Evolutionary conservation across 2,329 filamentous ascomycete genomes (phyloP), one percentile per base, ranked within the genome.

Genomic region (Thermothelomyces thermophilus): DNA sequence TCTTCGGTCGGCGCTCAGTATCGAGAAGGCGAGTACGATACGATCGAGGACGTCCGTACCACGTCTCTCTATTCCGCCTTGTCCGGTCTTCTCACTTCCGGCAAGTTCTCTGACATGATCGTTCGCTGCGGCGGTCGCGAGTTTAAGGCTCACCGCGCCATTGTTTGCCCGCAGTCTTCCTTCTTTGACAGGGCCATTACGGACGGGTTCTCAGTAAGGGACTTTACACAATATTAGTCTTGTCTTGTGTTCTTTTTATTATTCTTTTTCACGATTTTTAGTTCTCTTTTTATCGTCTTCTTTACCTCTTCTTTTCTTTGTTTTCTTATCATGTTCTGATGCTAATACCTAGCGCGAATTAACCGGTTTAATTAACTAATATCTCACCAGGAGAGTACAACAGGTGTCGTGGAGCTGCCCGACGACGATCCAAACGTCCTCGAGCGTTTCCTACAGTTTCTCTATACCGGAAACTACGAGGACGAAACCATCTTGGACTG

Each of bases 111-210:
- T 1, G 68, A 71, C 41, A 59, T 70, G 36, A 58, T 48, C 0
- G 61, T 71, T 19, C 45, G 31, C 6, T 71, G 68, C 48, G 51
- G 53, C 0, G 58, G 51, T 2, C 53, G 51, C 0, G 51, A 58
- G 3, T 69, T 69, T 53, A 61, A 60, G 8, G 61, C 62, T 0
- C 68, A 71, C 31, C 60, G 64, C 0, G 58, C 61, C 22, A 57
- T 71, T 14, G 55, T 70, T 5, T 70, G 67, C 49, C 40, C 62
- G 0, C 64, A 68, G 42, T 70, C 65, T 1, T 24, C 57, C 28
- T 64, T 64, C 17, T 70, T 70, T 44, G 60, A 61, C 9, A 53
- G 43, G 10, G 62, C 64, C 4, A 55, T 66, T 39, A 47, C 53
- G 20, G 54, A 43, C 1, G 50, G 46, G 0, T 65, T 69, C 34